Percentiles rank a stretch among this genome's conserved stretches.
These are phyloP conservation scores for Thelonectria blattea DNA, from an alignment of 2,329 filamentous ascomycete species.

Conservation along the genomic window DNA sequence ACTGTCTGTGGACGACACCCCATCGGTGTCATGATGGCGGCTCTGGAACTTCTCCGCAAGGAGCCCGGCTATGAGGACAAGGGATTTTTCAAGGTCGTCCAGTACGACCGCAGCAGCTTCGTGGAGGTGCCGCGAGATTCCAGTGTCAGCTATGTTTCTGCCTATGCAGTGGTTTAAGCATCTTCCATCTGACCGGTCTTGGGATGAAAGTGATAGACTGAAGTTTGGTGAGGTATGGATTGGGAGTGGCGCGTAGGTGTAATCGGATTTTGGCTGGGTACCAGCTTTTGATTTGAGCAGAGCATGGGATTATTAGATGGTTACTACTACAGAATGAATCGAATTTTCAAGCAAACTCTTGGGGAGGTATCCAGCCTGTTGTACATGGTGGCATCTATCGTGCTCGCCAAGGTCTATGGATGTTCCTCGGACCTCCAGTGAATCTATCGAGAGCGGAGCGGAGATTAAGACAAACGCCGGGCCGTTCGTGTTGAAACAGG, in stretches of 20 bases:
- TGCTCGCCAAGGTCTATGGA: not conserved
- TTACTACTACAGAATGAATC: not conserved
- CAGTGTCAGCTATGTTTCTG: conserved; percentile 95
- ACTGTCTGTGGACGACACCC: conserved; percentile 95
- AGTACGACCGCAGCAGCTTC: conserved; percentile 86
- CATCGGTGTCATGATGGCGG: conserved; percentile 91
- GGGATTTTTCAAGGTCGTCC: conserved; percentile 75
- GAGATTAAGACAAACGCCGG: not conserved
- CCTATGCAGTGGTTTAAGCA: conserved; percentile 75
- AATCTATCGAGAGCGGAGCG: not conserved
- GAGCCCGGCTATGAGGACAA: conserved; percentile 45
- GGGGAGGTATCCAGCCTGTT: not conserved
- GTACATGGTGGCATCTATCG: not conserved
- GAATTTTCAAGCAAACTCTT: not conserved
- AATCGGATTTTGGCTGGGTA: not conserved
- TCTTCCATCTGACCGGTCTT: not conserved
- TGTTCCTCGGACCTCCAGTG: not conserved
- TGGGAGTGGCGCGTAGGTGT: not conserved
- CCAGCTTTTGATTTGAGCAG: not conserved
- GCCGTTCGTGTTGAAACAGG: not conserved
- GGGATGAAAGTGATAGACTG: not conserved
- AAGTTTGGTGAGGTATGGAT: not conserved
- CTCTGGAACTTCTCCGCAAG: conserved; percentile 68
- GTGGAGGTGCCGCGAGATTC: conserved; percentile 72
- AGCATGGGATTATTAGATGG: not conserved